A percentile compares a stretch with the other conserved stretches of the same genome.
Evolutionary conservation across 305 asterid species (phyloP).

Genomic region (Plantago coronopus): DNA sequence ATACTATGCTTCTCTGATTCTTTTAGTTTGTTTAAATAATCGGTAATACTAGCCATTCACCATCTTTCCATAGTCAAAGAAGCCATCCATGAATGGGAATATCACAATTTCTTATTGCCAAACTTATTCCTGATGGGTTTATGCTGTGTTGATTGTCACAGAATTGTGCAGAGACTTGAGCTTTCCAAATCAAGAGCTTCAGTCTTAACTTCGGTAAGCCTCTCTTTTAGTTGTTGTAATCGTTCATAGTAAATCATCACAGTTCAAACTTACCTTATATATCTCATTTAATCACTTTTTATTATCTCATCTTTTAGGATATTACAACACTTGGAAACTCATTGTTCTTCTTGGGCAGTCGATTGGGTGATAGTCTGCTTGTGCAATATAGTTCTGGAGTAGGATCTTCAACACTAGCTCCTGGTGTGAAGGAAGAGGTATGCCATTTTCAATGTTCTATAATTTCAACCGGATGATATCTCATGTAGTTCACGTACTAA

Average conservation of each 20-base stretch:
- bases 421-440: constrained; percentile 92
- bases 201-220: constrained; percentile 85
- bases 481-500: constrained; percentile 13
- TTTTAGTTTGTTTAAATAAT: constrained; percentile 10
- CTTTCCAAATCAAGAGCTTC: constrained; percentile 97
- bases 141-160: constrained; percentile 32
- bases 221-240: constrained; percentile 17
- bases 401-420: constrained; percentile 53
- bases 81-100: constrained; percentile 14
- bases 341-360: constrained; percentile 90
- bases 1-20: constrained; percentile 21
- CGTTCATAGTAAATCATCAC: constrained; percentile 12
- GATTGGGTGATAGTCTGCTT: constrained; percentile 94
- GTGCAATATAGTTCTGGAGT: constrained; percentile 83
- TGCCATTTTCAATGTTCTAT: constrained; percentile 22
- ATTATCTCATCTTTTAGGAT: constrained; percentile 44
- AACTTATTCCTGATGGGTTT: constrained; percentile 9
- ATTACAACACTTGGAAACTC: constrained; percentile 84
- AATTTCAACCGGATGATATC: constrained; percentile 2
- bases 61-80: constrained; percentile 1
- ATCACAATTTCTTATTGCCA: constrained; percentile 17
- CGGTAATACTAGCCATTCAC: constrained; percentile 1
- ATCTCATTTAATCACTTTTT: constrained; percentile 15
- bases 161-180: constrained; percentile 91
- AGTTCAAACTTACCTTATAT: constrained; percentile 3